phyloP scores from a whole-genome alignment of 768 basidiomycete species.

The Pisolithus albus region DNA sequence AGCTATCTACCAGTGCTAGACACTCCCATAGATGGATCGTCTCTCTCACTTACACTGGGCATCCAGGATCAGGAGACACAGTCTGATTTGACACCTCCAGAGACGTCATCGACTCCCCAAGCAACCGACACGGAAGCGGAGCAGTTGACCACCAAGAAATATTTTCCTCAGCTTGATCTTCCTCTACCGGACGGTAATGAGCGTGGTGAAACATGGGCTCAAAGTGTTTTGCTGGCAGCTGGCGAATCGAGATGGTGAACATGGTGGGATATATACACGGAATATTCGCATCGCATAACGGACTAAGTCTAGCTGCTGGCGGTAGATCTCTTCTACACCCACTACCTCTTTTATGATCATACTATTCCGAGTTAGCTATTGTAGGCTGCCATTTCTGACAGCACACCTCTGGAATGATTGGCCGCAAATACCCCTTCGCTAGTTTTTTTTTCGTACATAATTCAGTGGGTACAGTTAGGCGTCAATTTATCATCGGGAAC shows the following conservation, averaged over 20 bases:
- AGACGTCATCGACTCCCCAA: constrained; percentile 14
- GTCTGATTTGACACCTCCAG: constrained; percentile 3
- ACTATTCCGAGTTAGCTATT: neutral
- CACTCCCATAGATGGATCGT: constrained; percentile 54
- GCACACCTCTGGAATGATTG: too few relatives aligned
- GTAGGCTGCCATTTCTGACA: too few relatives aligned
- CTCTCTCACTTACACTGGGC: constrained; percentile 33
- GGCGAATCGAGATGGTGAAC: constrained; percentile 37
- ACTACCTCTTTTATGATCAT: neutral
- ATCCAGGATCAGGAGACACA: constrained; percentile 23
- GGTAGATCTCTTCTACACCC: constrained; percentile 11
- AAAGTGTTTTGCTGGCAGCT: constrained; percentile 67
- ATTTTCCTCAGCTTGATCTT: constrained; percentile 24
- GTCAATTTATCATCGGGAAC: too few relatives aligned
- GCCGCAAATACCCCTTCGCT: too few relatives aligned
- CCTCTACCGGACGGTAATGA: constrained; percentile 33
- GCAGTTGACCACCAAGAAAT: constrained; percentile 16
- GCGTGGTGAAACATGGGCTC: constrained; percentile 59
- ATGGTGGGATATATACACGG: constrained; percentile 1
- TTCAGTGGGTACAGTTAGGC: too few relatives aligned
- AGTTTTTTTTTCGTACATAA: too few relatives aligned
- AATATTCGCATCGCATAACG: constrained; percentile 10
- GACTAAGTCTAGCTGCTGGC: constrained; percentile 28
- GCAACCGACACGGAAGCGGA: constrained; percentile 17
- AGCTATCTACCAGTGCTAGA: constrained; percentile 53